These are phyloP conservation scores for Tricholoma matsutake DNA, from an alignment of 768 basidiomycete genomes.

Conservation along the genomic window DNA sequence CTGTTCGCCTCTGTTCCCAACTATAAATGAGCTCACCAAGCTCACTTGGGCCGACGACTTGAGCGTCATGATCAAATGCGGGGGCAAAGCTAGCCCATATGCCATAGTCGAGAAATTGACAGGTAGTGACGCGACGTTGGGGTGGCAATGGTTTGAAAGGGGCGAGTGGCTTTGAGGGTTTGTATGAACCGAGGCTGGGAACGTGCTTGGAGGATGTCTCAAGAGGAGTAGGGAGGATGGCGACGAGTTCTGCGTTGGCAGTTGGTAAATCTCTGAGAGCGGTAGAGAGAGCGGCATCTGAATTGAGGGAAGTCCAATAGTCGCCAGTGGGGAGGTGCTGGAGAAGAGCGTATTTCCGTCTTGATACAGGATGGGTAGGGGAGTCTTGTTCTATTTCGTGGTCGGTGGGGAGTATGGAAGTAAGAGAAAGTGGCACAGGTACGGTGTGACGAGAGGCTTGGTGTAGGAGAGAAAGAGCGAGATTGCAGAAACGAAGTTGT, in stretches of 20 bases:
- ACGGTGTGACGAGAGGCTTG: slow-evolving; percentile 56
- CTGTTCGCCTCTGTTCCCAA: slow-evolving; percentile 41
- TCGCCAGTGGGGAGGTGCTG: slow-evolving; percentile 76
- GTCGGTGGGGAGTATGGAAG: slow-evolving; percentile 38
- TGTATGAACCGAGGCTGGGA: slow-evolving; percentile 59
- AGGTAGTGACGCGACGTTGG: slow-evolving; percentile 56
- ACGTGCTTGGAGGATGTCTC: slow-evolving; percentile 31
- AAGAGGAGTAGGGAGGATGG: slow-evolving; percentile 65
- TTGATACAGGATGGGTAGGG: slow-evolving; percentile 26
- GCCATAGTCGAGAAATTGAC: slow-evolving; percentile 78
- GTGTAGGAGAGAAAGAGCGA: slow-evolving; percentile 69
- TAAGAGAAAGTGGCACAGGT: slow-evolving; percentile 43
- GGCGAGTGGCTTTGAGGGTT: slow-evolving; percentile 38
- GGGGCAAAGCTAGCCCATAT: slow-evolving; percentile 75
- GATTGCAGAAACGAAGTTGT: slow-evolving; percentile 71
- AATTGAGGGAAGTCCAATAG: slow-evolving; percentile 74
- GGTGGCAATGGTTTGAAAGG: slow-evolving; percentile 41
- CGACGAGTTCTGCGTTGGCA: slow-evolving; percentile 73
- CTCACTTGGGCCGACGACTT: slow-evolving; percentile 58
- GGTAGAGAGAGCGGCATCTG: slow-evolving; percentile 35
- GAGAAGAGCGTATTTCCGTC: slow-evolving; percentile 68
- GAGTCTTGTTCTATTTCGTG: not conserved
- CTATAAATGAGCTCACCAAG: slow-evolving; percentile 59
- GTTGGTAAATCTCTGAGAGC: slow-evolving; percentile 51
- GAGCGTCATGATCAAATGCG: slow-evolving; percentile 73